Base-by-base conservation (phyloP, 352 stramenopile genomes). In the Phytophthora tentaculata region DNA sequence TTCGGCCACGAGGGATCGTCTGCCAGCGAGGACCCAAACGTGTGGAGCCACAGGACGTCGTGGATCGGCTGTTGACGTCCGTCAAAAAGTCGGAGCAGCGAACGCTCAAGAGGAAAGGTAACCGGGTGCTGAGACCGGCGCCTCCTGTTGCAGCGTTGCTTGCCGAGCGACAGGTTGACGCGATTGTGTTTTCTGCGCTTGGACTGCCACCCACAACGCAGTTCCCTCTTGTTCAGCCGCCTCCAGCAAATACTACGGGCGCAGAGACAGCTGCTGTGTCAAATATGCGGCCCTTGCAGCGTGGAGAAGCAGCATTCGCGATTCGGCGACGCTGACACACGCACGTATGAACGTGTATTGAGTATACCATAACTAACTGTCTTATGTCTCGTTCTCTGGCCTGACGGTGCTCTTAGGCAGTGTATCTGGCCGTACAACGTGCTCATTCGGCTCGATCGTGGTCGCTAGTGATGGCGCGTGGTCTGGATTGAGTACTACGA, bases 401-500 rank as follows among this genome's bases (percentile, higher is more conserved):
- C n/a, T 61, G 56, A 47, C 19, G n/a, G 23, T 58, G 49, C 50
- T 61, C 43, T 71, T 75, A 24, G 55, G 26, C 8, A 43, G 28
- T 8, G 45, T 45, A 16, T n/a, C 22, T 10, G 67, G 48, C 6
- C 41, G 50, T 17, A 45, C 56, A 14, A 53, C 45, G 5, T 28
- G 49, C 29, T 54, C 58, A 8, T 54, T 60, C n/a, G 71, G 49
- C 29, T 54, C 58, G 12, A 62, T 60, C 16, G 71, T 39, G 14
- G 74, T 84, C 14, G 74, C 77, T 14, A 84, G 57, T 29, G 52
- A 68, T 13, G 74, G 77, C 12, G 57, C 71, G 44, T 84, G 65
- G 52, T 77, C 72, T 2, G 77, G 77, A 35, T 80, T 85, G n/a
- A 83, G 43, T 35, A 85, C 71, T 3, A 85, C 55, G 28, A 85